phyloP scores from a whole-genome alignment of 345 rosid genomes.

The Dimocarpus longan region DNA sequence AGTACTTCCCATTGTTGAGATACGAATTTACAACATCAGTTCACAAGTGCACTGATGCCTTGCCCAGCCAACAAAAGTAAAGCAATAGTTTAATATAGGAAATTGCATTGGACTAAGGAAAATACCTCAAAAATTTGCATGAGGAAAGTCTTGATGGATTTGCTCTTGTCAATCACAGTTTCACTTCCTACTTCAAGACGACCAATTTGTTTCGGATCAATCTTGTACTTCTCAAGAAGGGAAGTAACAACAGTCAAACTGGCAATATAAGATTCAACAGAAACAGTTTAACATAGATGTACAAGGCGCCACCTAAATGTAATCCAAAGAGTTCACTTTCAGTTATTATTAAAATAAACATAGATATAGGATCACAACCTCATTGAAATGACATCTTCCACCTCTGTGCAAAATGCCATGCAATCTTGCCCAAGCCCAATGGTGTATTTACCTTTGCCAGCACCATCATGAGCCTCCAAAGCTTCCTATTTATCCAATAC shows the following conservation, averaged over 20 bases:
- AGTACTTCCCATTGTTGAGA: neutral
- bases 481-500: constrained; percentile 58
- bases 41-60: neutral
- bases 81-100: neutral
- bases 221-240: constrained; percentile 84
- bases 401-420: constrained; percentile 94
- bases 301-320: neutral
- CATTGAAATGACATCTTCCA: constrained; percentile 99
- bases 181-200: constrained; percentile 99
- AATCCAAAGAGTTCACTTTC: neutral
- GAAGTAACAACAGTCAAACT: constrained; percentile 90
- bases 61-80: neutral
- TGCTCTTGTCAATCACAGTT: constrained; percentile 99
- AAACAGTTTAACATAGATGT: constrained; percentile 16
- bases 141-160: constrained; percentile 96
- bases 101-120: constrained; percentile 1
- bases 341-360: neutral
- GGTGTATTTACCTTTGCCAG: constrained; percentile 96
- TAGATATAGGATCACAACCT: constrained; percentile 49
- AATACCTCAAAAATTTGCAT: constrained; percentile 98
- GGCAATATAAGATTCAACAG: constrained; percentile 17
- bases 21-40: neutral
- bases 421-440: constrained; percentile 99
- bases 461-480: constrained; percentile 93
- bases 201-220: constrained; percentile 95